Evolutionary conservation across 306 rosid genomes (phyloP), one percentile per base, ranked within the genome.

Genomic region (Cucumis cinereus): DNA sequence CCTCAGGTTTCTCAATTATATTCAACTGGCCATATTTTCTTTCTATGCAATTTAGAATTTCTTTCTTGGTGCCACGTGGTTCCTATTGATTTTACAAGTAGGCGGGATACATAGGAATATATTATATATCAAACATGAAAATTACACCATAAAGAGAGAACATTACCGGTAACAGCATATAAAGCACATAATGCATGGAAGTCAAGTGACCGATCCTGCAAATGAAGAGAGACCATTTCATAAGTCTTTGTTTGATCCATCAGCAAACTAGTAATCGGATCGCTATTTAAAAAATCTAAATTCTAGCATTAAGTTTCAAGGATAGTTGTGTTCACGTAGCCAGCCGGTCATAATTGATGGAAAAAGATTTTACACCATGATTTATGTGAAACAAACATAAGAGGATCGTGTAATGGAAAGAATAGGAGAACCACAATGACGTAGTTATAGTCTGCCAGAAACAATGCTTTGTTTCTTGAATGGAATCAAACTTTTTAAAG

Each of bases 151-250:
- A 82, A 83, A 87, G 84, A 52, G 78, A 81, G 85, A 30, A 30
- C 11, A 45, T 84, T 91, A 94, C 98, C 98, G 14, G 97, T 91
- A 67, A 90, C 89, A 81, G 98, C 98, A 70, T 94, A 94, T 59
- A 94, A 88, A 43, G 98, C 98, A 80, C 98, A 94, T 85, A 94
- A 87, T 79, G 90, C 96, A n/a, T 91, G 90, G 79, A 94, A 94
- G 85, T 94, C 98, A 57, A 94, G 96, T n/a, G 97, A 94, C 38
- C 96, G 91, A 59, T 94, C 98, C 98, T 94, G 97, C 81, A 86
- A 82, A 86, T 74, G 81, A 16, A 82, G 77, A 82, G 80, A 62
- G 47, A 76, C 78, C 79, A 24, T 16, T 22, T 68, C 74, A 43
- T 43, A 11, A 20, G 55, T 43, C 73, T 22, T 41, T 6, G 36